A percentile compares a stretch with the other conserved stretches of the same genome.
Evolutionary conservation across 495 filamentous ascomycete genomes (phyloP).

Genomic region (Penicillium paradoxum): DNA sequence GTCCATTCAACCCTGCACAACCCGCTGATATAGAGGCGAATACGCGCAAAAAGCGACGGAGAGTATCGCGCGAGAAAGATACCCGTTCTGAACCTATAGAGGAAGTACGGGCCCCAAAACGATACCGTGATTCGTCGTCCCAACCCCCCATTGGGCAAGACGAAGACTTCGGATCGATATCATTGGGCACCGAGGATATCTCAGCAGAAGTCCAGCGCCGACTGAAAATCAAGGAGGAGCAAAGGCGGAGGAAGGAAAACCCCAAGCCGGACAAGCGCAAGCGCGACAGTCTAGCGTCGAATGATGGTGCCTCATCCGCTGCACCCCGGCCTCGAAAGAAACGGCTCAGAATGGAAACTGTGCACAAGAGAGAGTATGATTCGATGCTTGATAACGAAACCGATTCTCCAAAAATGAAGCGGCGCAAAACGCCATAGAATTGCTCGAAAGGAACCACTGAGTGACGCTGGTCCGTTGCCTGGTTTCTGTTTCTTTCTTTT

Average conservation of each 20-base stretch:
- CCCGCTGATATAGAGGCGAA: constrained; percentile 2
- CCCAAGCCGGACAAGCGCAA: constrained; percentile 34
- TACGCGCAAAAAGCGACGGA: constrained; percentile 4
- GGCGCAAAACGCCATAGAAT: not conserved
- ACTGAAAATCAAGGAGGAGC: constrained; percentile 36
- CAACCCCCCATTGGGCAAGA: constrained; percentile 14
- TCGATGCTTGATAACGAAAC: not conserved
- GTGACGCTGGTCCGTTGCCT: not conserved
- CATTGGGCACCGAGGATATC: constrained; percentile 44
- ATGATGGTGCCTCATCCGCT: constrained; percentile 20
- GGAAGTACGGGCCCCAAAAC: constrained; percentile 16
- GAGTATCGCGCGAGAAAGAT: constrained; percentile 1
- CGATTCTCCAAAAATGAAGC: not conserved
- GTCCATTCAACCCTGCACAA: not conserved
- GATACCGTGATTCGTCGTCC: constrained; percentile 15
- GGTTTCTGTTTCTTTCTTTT: not conserved
- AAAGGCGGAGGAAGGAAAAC: constrained; percentile 24
- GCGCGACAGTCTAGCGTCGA: constrained; percentile 35
- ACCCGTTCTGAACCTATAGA: not conserved
- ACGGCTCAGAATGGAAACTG: constrained; percentile 7
- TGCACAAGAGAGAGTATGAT: constrained; percentile 5
- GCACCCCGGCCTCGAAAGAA: constrained; percentile 22
- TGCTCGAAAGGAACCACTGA: not conserved
- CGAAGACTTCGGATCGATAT: constrained; percentile 13
- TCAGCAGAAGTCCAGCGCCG: constrained; percentile 42